A percentile compares a stretch with the other conserved stretches of the same genome.
Evolutionary conservation across 805 yeast species (phyloP).

Genomic region (Ogataea sp.): DNA sequence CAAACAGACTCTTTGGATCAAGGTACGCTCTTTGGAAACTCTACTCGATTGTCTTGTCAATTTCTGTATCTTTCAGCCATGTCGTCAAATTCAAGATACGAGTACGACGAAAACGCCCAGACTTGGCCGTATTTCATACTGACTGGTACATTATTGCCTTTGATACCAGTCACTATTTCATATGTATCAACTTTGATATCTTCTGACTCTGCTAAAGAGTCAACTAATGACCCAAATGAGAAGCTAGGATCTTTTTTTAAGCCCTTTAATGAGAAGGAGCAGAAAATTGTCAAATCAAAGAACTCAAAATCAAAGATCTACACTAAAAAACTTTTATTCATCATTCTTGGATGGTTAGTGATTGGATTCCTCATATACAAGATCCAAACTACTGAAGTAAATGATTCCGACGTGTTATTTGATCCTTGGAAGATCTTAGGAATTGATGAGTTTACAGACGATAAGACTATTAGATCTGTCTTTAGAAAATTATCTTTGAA

Average conservation of each 20-base stretch:
- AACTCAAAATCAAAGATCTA: slow-evolving; percentile 23
- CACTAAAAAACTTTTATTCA: slow-evolving; percentile 19
- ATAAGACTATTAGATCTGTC: slow-evolving; percentile 68
- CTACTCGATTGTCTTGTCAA: not conserved
- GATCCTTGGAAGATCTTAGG: slow-evolving; percentile 91
- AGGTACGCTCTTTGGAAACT: no score
- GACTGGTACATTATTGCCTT: slow-evolving; percentile 59
- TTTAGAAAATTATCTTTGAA: slow-evolving; percentile 83
- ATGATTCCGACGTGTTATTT: slow-evolving; percentile 41
- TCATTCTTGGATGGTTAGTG: slow-evolving; percentile 54
- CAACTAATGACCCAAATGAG: slow-evolving; percentile 3
- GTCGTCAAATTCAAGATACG: slow-evolving; percentile 50
- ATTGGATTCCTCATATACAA: slow-evolving; percentile 33
- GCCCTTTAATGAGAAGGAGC: slow-evolving; percentile 25
- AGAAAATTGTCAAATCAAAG: slow-evolving; percentile 21
- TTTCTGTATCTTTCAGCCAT: not conserved
- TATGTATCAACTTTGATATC: slow-evolving; percentile 6
- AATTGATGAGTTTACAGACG: slow-evolving; percentile 63
- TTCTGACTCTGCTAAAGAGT: not conserved
- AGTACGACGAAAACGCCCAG: slow-evolving; percentile 82
- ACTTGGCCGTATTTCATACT: slow-evolving; percentile 90
- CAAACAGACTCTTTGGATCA: no score
- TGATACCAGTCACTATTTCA: slow-evolving; percentile 45
- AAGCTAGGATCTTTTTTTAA: slow-evolving; percentile 22
- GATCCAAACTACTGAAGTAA: slow-evolving; percentile 37